phyloP scores from a whole-genome alignment of 2,329 filamentous ascomycete species.

The Capronia epimyces region DNA sequence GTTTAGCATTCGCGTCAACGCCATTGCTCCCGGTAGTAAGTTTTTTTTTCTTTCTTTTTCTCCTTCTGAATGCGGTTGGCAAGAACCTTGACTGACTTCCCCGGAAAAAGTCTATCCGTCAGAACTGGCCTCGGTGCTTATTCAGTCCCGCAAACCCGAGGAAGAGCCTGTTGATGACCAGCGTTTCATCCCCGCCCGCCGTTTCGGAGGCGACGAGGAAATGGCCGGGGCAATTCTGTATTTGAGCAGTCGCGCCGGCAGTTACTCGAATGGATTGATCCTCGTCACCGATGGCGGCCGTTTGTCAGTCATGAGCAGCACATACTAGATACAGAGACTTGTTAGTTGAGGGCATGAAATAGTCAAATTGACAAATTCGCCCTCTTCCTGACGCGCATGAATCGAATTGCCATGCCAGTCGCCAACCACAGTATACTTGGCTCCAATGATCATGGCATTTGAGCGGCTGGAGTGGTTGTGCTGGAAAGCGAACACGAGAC shows the following conservation, averaged over 20 bases:
- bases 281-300: slow-evolving; percentile 59
- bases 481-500: no score
- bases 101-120: neutral
- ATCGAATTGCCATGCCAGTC: no score
- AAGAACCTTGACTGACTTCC: no score
- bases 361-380: no score
- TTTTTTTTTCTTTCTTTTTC: neutral
- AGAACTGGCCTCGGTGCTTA: neutral
- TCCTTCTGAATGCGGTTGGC: neutral
- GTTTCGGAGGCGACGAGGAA: slow-evolving; percentile 54
- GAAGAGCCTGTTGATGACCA: slow-evolving; percentile 1
- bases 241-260: slow-evolving; percentile 58
- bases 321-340: slow-evolving; percentile 38
- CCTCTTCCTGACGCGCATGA: no score
- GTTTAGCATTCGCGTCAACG: slow-evolving; percentile 28
- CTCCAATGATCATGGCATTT: no score
- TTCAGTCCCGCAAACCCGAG: neutral
- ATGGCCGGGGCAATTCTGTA: slow-evolving; percentile 61
- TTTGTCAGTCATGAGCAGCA: slow-evolving; percentile 51
- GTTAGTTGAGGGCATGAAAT: no score
- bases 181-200: slow-evolving; percentile 31
- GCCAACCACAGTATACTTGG: no score
- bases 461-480: no score
- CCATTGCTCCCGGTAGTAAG: slow-evolving; percentile 28
- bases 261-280: slow-evolving; percentile 59